Conservation (phyloP, 1,139 yeast species). For the Candida mesenterica region DNA sequence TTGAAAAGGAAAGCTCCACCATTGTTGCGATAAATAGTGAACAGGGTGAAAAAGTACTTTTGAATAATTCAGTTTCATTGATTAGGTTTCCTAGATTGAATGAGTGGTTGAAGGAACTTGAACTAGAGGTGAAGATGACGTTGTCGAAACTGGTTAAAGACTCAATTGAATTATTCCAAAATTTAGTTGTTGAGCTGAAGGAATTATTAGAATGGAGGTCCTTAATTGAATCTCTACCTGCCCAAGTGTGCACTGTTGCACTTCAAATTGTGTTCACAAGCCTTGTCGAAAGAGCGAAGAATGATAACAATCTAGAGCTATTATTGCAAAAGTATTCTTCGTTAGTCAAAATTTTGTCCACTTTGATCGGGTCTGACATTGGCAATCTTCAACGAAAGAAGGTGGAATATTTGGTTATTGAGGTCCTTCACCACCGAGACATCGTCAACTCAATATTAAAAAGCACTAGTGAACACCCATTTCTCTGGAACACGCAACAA, state of each 20-base stretch:
- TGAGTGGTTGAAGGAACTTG: slow-evolving; percentile 67
- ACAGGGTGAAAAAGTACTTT: slow-evolving; percentile 58
- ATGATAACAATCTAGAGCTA: neutral
- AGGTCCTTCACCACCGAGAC: slow-evolving; percentile 60
- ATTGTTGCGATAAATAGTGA: slow-evolving; percentile 56
- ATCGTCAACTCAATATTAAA: slow-evolving; percentile 28
- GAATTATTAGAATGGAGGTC: slow-evolving; percentile 4
- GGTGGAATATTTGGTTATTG: slow-evolving; percentile 61
- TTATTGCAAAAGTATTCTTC: neutral
- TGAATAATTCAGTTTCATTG: slow-evolving; percentile 47
- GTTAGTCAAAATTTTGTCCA: slow-evolving; percentile 11
- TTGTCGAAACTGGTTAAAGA: slow-evolving; percentile 32
- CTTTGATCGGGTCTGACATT: slow-evolving; percentile 21
- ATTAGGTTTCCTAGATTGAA: slow-evolving; percentile 44
- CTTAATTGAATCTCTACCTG: slow-evolving; percentile 34
- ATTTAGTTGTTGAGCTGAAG: slow-evolving; percentile 6
- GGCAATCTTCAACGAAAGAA: slow-evolving; percentile 41
- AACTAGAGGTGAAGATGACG: slow-evolving; percentile 49
- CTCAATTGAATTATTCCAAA: slow-evolving; percentile 10
- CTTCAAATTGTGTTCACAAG: slow-evolving; percentile 60
- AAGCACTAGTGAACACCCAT: slow-evolving; percentile 14
- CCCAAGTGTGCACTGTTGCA: slow-evolving; percentile 59
- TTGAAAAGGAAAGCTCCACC: slow-evolving; percentile 31
- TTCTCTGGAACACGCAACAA: slow-evolving; percentile 55
- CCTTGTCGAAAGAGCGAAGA: slow-evolving; percentile 31